Evolutionary conservation across 495 filamentous ascomycete genomes (phyloP).

Genomic region (Aspergillus asperescens): DNA sequence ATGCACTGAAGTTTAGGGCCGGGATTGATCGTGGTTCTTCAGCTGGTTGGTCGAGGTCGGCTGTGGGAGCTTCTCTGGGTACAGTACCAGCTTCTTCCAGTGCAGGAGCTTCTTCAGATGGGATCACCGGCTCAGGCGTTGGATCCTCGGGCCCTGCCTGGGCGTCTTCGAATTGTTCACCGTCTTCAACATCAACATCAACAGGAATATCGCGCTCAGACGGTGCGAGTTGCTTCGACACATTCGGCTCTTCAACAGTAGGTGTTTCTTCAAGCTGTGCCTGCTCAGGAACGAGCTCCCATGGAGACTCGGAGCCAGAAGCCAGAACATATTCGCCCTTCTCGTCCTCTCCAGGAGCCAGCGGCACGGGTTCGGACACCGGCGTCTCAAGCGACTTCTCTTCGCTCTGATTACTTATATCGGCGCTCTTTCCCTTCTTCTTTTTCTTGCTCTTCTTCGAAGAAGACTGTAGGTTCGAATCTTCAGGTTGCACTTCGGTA

Average conservation of each 20-base stretch:
- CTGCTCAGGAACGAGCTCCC: too few species aligned
- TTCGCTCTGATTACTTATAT: slow-evolving; percentile 14
- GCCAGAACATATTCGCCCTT: too few species aligned
- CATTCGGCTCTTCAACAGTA: too few species aligned
- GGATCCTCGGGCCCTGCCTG: too few species aligned
- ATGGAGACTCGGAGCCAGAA: too few species aligned
- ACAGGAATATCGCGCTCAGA: too few species aligned
- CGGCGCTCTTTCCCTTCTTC: slow-evolving; percentile 29
- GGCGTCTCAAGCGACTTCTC: background rate
- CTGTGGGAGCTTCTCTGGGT: background rate
- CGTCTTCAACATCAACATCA: too few species aligned
- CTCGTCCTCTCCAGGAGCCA: too few species aligned
- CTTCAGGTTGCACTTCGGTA: background rate
- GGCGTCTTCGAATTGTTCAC: too few species aligned
- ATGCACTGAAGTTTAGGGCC: background rate
- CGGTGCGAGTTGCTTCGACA: too few species aligned
- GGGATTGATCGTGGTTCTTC: background rate
- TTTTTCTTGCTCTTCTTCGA: slow-evolving; percentile 40
- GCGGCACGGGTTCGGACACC: background rate
- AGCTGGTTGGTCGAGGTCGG: background rate
- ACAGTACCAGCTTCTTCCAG: background rate
- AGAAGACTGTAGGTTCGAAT: slow-evolving; percentile 7
- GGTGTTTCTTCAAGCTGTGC: too few species aligned
- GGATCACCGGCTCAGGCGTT: background rate
- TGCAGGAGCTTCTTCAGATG: background rate